Base-by-base conservation (phyloP, 148 eudicot species). In the Polygonum maritimum region DNA sequence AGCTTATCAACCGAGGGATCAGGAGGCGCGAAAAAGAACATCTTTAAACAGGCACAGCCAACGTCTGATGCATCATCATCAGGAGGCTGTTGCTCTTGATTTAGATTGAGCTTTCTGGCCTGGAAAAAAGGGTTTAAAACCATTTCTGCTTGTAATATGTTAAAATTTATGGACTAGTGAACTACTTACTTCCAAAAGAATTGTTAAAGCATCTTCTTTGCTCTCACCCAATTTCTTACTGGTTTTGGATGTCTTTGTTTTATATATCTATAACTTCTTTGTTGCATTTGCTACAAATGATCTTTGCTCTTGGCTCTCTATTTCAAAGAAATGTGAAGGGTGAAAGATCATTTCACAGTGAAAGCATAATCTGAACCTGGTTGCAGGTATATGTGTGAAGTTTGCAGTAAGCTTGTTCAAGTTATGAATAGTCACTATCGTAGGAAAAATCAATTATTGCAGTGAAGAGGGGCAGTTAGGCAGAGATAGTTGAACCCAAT, bases 41-140 rank as follows among this genome's bases (percentile, higher is more conserved):
- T 72, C 19, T 72, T 72, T 26, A 72, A 72, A 72, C 51, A 72
- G 33, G 14, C 16, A 14, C 71, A 26, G 35, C 33, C 75, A 72
- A 7, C 75, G 10, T 45, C 75, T 26, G 75, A 48, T 48, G 52
- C 75, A 72, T 41, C 75, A 41, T 16, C 31, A 19, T 18, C 38
- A 41, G 75, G 75, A 19, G 75, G 75, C 16, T 44, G 75, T 44
- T 72, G 52, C 31, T 72, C 75, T 44, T 72, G 75, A 48, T 72
- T 12, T 67, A 67, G 45, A 36, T 36, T 6, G 7, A 36, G 5
- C 21, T 67, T 15, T 67, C 71, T 35, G 45, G 45, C 10, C 7
- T 26, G 31, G 1, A 12, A 38, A 67, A 36, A 62, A 16, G 31
- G 63, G 33, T 57, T 57, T 6, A 31, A 31, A 63, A 67, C 71